Evolutionary conservation across 768 basidiomycete species (phyloP).

Genomic region (Crucibulum laeve): DNA sequence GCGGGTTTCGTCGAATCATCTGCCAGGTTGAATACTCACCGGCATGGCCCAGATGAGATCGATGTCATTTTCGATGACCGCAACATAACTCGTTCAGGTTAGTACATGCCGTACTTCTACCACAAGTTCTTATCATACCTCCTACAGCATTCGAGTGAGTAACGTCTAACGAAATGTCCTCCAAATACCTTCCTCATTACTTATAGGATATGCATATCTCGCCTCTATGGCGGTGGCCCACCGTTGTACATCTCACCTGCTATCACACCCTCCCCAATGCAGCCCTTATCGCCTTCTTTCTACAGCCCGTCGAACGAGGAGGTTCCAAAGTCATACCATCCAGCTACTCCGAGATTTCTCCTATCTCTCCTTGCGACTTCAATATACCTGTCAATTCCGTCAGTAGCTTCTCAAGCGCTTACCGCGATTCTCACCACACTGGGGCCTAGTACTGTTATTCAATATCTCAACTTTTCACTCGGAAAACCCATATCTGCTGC

Average conservation of each 20-base stretch:
- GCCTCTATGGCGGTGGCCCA: slow-evolving; percentile 86
- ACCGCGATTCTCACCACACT: slow-evolving; percentile 66
- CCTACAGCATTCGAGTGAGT: slow-evolving; percentile 83
- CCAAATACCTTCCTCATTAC: slow-evolving; percentile 4
- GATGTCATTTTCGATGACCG: slow-evolving; percentile 75
- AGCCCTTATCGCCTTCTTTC: slow-evolving; percentile 73
- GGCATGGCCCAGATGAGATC: slow-evolving; percentile 46
- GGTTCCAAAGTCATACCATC: slow-evolving; percentile 54
- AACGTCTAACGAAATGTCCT: neutral
- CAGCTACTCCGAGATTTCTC: slow-evolving; percentile 75
- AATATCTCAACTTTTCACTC: slow-evolving; percentile 79
- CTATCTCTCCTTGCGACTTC: slow-evolving; percentile 85
- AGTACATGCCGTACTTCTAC: slow-evolving; percentile 18
- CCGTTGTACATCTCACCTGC: slow-evolving; percentile 61
- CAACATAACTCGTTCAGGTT: slow-evolving; percentile 86
- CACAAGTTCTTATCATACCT: neutral
- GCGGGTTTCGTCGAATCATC: slow-evolving; percentile 69
- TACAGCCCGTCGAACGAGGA: slow-evolving; percentile 26
- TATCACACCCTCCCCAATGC: slow-evolving; percentile 56
- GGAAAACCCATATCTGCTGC: slow-evolving; percentile 57
- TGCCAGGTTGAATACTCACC: slow-evolving; percentile 18
- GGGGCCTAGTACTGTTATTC: slow-evolving; percentile 70
- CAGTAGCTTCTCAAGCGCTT: slow-evolving; percentile 73
- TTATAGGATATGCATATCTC: slow-evolving; percentile 74
- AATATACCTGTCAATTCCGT: slow-evolving; percentile 80